These are phyloP conservation scores for Hypericum perforatum DNA, from an alignment of 345 rosid genomes.

Conservation along the genomic window DNA sequence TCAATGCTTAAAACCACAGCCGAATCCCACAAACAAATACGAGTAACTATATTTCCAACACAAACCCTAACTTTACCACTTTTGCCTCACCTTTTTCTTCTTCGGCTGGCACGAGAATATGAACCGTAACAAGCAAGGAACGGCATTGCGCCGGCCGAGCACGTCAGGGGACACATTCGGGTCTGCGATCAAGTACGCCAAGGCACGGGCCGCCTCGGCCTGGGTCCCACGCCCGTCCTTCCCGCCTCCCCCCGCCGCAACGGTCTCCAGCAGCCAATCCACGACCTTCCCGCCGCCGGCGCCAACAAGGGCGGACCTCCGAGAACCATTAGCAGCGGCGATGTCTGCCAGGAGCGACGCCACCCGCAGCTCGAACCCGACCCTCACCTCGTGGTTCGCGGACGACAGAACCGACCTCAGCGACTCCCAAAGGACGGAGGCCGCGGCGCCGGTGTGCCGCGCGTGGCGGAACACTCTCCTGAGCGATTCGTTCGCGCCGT, in stretches of 20 bases:
- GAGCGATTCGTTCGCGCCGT: slow-evolving; percentile 50
- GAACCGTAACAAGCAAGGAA: slow-evolving; percentile 70
- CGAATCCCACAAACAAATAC: slow-evolving; percentile 22
- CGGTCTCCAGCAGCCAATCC: slow-evolving; percentile 91
- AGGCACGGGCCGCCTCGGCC: slow-evolving; percentile 92
- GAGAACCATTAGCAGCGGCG: slow-evolving; percentile 63
- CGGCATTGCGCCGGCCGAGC: slow-evolving; percentile 74
- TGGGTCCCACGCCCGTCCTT: slow-evolving; percentile 55
- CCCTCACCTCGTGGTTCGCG: slow-evolving; percentile 88
- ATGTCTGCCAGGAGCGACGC: slow-evolving; percentile 87
- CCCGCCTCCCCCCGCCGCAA: slow-evolving; percentile 28
- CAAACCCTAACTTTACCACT: not conserved
- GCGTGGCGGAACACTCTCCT: slow-evolving; percentile 48
- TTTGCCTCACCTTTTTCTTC: slow-evolving; percentile 25
- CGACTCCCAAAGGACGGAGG: slow-evolving; percentile 85
- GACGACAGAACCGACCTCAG: slow-evolving; percentile 78
- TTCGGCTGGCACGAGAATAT: slow-evolving; percentile 84
- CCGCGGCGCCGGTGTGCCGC: slow-evolving; percentile 68
- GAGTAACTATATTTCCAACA: not conserved
- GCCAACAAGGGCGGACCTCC: slow-evolving; percentile 72
- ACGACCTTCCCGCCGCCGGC: slow-evolving; percentile 88
- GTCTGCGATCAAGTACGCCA: slow-evolving; percentile 82
- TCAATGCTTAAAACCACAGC: slow-evolving; percentile 52
- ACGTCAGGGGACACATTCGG: slow-evolving; percentile 60
- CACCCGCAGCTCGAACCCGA: slow-evolving; percentile 82